A percentile compares a stretch with the other conserved stretches of the same genome.
These are phyloP conservation scores for Globisporangium ultimum DNA, from an alignment of 352 stramenopile species.

Conservation along the genomic window DNA sequence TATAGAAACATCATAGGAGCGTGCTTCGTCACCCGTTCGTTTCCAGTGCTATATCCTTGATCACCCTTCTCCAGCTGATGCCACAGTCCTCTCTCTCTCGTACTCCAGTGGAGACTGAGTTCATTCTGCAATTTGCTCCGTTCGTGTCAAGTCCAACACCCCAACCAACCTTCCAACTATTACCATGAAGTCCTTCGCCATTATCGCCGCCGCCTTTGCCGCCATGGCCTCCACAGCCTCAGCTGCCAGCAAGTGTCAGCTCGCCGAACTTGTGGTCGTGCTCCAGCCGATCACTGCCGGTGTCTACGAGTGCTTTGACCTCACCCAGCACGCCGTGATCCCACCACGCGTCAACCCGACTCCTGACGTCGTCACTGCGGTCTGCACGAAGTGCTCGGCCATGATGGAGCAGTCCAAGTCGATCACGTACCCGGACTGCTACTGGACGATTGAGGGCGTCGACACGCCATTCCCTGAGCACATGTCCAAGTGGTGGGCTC, in stretches of 20 bases:
- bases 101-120: neutral
- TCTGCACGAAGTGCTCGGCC: constrained; percentile 9
- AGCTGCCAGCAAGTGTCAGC: neutral
- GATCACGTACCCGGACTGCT: constrained; percentile 12
- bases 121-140: constrained; percentile 1
- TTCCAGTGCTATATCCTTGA: too few species aligned
- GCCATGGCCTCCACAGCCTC: neutral
- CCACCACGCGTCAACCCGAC: constrained; percentile 6
- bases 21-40: too few species aligned
- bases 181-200: neutral
- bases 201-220: neutral
- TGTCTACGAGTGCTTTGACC: neutral
- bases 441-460: constrained; percentile 4
- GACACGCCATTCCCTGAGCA: constrained; percentile 5
- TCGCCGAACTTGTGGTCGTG: neutral
- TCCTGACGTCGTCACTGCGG: neutral
- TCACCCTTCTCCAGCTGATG: too few species aligned
- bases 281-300: neutral
- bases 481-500: neutral
- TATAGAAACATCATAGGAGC: too few species aligned
- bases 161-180: neutral
- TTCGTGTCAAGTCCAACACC: neutral
- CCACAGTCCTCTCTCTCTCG: neutral
- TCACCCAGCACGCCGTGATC: constrained; percentile 3
- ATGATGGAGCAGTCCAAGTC: constrained; percentile 7